Percentiles rank a stretch among this genome's conserved stretches.
phyloP scores from a whole-genome alignment of 495 filamentous ascomycete genomes.

The Aspergillus campestris region DNA sequence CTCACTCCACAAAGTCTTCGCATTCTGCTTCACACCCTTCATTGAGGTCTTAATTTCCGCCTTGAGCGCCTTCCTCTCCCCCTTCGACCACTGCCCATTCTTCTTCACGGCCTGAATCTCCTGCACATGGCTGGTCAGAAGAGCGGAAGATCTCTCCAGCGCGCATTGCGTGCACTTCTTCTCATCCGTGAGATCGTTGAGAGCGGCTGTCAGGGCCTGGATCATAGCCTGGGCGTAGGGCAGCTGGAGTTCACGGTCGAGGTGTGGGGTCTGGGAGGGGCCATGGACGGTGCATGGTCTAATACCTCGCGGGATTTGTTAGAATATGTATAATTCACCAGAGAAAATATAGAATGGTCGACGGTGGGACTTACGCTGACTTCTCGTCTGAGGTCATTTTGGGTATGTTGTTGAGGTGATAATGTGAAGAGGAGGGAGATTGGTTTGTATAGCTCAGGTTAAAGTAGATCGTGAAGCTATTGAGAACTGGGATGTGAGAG shows the following conservation, averaged over 20 bases:
- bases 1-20: constrained; percentile 7
- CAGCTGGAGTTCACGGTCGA: constrained; percentile 9
- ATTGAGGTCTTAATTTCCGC: constrained; percentile 8
- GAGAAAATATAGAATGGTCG: too few relatives aligned
- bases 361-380: too few relatives aligned
- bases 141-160: constrained; percentile 6
- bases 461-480: too few relatives aligned
- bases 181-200: constrained; percentile 10
- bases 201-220: not conserved
- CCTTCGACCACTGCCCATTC: constrained; percentile 11
- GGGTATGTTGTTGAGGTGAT: too few relatives aligned
- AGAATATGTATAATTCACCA: too few relatives aligned
- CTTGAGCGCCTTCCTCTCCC: constrained; percentile 13
- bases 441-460: too few relatives aligned
- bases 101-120: constrained; percentile 10
- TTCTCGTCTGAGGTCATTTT: too few relatives aligned
- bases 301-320: too few relatives aligned
- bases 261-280: constrained; percentile 5
- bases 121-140: constrained; percentile 7
- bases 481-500: too few relatives aligned
- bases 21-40: constrained; percentile 9
- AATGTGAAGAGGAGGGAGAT: too few relatives aligned
- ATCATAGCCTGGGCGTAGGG: constrained; percentile 5
- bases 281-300: constrained; percentile 1
- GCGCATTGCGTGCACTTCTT: constrained; percentile 12